phyloP scores from a whole-genome alignment of 2,329 filamentous ascomycete species.

The Calonectria multiphialidica region DNA sequence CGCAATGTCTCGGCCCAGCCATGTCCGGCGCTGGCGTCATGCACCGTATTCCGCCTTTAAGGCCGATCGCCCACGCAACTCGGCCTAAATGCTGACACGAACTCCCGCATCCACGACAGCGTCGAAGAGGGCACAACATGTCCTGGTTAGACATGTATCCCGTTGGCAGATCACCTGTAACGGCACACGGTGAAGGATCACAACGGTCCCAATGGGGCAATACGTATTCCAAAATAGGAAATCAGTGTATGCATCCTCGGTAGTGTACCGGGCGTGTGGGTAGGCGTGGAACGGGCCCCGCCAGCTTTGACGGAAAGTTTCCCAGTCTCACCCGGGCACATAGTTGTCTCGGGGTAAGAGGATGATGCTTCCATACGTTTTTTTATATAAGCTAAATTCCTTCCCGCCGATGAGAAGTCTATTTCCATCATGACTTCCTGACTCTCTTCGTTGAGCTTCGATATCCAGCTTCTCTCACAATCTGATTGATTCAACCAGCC shows the following conservation, averaged over 20 bases:
- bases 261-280: constrained; percentile 5
- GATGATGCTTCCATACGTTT: not conserved
- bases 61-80: not conserved
- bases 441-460: not conserved
- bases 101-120: not conserved
- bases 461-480: not conserved
- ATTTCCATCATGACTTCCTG: not conserved
- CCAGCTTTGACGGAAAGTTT: constrained; percentile 7
- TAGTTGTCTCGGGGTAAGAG: not conserved
- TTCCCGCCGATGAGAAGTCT: not conserved
- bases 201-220: constrained; percentile 32
- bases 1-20: constrained; percentile 1
- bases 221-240: constrained; percentile 40
- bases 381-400: constrained; percentile 15
- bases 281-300: constrained; percentile 9
- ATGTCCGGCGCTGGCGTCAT: not conserved
- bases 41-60: not conserved
- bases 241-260: constrained; percentile 39
- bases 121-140: not conserved
- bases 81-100: not conserved
- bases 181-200: not conserved
- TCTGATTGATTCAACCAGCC: not conserved
- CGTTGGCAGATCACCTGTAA: not conserved
- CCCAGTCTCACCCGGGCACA: not conserved
- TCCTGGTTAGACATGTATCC: not conserved